Conservation (phyloP, 2,329 filamentous ascomycete genomes). For the Trichoderma aggressivum region DNA sequence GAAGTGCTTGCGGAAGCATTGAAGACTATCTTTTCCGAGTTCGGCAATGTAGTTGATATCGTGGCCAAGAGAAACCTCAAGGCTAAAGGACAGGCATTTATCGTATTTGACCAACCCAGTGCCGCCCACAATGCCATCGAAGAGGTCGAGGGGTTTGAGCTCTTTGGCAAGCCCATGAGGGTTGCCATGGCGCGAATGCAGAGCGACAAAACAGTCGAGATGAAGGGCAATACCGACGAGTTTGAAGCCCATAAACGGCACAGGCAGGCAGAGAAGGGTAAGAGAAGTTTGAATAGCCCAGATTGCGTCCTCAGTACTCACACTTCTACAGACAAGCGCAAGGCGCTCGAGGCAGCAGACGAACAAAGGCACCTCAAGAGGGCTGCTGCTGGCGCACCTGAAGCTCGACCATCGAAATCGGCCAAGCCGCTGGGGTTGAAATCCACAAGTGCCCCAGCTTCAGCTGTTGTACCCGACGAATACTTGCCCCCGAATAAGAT, state of each 20-base stretch:
- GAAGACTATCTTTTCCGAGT: conserved; percentile 77
- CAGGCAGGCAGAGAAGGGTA: conserved; percentile 86
- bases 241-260: conserved; percentile 83
- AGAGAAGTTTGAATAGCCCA: conserved; percentile 19
- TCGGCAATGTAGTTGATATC: conserved; percentile 79
- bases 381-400: conserved; percentile 43
- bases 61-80: conserved; percentile 86
- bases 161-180: conserved; percentile 89
- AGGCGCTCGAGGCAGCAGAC: conserved; percentile 76
- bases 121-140: conserved; percentile 79
- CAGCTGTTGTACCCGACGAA: conserved; percentile 87
- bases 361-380: conserved; percentile 75
- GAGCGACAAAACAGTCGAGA: conserved; percentile 83
- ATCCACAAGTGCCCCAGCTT: conserved; percentile 62
- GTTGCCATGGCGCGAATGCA: conserved; percentile 76
- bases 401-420: conserved; percentile 63
- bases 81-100: conserved; percentile 91
- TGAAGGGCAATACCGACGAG: conserved; percentile 70
- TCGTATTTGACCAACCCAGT: conserved; percentile 82
- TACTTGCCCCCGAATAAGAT: conserved; percentile 97
- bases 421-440: conserved; percentile 64
- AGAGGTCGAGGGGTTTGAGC: conserved; percentile 85
- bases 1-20: conserved; percentile 72
- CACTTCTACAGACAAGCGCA: conserved; percentile 60
- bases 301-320: background rate